Evolutionary conservation across 2,329 filamentous ascomycete genomes (phyloP).

Genomic region (Stemphylium lycopersici): DNA sequence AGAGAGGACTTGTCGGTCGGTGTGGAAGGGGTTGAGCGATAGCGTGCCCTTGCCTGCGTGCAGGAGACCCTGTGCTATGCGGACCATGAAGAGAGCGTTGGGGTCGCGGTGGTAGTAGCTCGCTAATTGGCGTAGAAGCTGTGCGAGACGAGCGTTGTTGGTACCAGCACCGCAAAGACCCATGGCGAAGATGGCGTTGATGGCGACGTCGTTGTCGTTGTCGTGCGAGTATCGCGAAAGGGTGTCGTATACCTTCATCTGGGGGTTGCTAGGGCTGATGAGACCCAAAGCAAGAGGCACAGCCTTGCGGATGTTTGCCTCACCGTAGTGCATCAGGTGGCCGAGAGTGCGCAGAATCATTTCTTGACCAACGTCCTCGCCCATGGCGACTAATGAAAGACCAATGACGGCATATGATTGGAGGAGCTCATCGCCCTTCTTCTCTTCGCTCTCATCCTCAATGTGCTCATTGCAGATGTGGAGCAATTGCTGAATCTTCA

Average conservation of each 20-base stretch:
- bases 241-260: slow-evolving; percentile 99
- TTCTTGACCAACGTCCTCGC: slow-evolving; percentile 96
- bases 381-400: slow-evolving; percentile 94
- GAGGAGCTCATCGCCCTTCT: slow-evolving; percentile 92
- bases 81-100: slow-evolving; percentile 97
- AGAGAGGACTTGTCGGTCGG: slow-evolving; percentile 93
- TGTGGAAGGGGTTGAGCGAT: slow-evolving; percentile 98
- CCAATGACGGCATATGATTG: slow-evolving; percentile 96
- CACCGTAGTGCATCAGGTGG: slow-evolving; percentile 98
- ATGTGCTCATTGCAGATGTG: slow-evolving; percentile 98
- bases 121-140: slow-evolving; percentile 90
- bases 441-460: slow-evolving; percentile 85
- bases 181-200: slow-evolving; percentile 99
- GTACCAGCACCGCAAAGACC: slow-evolving; percentile 94
- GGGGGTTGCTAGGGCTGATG: slow-evolving; percentile 95
- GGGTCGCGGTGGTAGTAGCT: slow-evolving; percentile 98
- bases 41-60: slow-evolving; percentile 99
- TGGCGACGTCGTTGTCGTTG: slow-evolving; percentile 96
- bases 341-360: slow-evolving; percentile 98
- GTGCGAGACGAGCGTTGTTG: slow-evolving; percentile 95
- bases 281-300: slow-evolving; percentile 96
- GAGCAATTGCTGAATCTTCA: slow-evolving; percentile 95
- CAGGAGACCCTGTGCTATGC: slow-evolving; percentile 93
- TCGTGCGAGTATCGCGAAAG: slow-evolving; percentile 97
- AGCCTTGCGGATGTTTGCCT: slow-evolving; percentile 94